Conservation (phyloP, 2,329 filamentous ascomycete genomes). For the Talaromyces islandicus region DNA sequence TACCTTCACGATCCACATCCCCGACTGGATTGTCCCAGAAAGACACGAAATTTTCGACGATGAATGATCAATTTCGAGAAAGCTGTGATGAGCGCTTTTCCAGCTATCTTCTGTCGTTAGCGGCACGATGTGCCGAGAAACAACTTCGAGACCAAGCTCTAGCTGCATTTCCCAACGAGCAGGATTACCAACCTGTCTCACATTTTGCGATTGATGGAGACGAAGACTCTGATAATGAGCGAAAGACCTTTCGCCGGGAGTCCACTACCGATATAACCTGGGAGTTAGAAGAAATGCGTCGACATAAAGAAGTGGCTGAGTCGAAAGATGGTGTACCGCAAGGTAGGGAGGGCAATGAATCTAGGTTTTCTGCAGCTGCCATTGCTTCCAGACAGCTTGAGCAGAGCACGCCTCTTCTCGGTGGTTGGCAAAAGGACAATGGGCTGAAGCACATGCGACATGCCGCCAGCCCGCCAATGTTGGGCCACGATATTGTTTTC, state of each 20-base stretch:
- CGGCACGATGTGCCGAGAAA: slow-evolving; percentile 71
- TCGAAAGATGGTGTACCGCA: slow-evolving; percentile 31
- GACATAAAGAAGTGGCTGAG: slow-evolving; percentile 63
- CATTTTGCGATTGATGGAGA: slow-evolving; percentile 42
- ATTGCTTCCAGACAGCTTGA: slow-evolving; percentile 19
- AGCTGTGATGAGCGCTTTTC: slow-evolving; percentile 71
- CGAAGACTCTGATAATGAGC: slow-evolving; percentile 27
- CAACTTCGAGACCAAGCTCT: slow-evolving; percentile 64
- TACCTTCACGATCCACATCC: slow-evolving; percentile 41
- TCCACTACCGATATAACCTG: slow-evolving; percentile 51
- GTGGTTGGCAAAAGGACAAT: slow-evolving; percentile 16
- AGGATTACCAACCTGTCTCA: slow-evolving; percentile 40
- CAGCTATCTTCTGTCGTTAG: slow-evolving; percentile 71
- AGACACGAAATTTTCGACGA: slow-evolving; percentile 28
- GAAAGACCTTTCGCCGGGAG: slow-evolving; percentile 31
- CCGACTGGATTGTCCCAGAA: slow-evolving; percentile 19
- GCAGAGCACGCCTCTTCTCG: slow-evolving; percentile 10
- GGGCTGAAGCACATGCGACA: slow-evolving; percentile 52
- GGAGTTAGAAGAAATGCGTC: slow-evolving; percentile 76
- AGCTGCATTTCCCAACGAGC: slow-evolving; percentile 45
- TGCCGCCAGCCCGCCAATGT: slow-evolving; percentile 71
- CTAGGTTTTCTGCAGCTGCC: slow-evolving; percentile 26
- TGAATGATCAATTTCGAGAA: slow-evolving; percentile 32
- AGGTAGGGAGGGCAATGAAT: slow-evolving; percentile 23
- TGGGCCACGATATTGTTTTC: slow-evolving; percentile 74